Evolutionary conservation across 177 flowering plant genomes (phyloP), one percentile per base, ranked within the genome.

Genomic region (Tripterygium wilfordii): DNA sequence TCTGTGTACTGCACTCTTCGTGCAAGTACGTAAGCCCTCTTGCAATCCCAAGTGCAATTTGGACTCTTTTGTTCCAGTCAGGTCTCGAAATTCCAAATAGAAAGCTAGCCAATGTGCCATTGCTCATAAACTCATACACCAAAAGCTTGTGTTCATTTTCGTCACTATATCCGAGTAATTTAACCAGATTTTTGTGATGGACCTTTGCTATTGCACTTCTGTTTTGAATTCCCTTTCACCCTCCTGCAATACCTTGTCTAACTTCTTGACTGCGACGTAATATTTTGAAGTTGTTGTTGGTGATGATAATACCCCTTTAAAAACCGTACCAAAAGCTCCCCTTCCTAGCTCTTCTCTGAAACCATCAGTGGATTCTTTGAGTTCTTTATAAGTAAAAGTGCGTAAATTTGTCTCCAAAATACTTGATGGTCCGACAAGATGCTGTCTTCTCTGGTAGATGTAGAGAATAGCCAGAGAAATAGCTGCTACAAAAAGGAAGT

Each of bases 251-350:
- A 57, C 21, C 16, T 33, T 57, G 4, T 42, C 46, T 22, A 63
- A 26, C 38, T 58, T 63, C 42, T 63, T 57, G 23, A 58, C 60
- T 0, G 68, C 63, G 3, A 64, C 43, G 7, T n/a, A n/a, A n/a
- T n/a, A n/a, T n/a, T n/a, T n/a, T n/a, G n/a, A 26, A 14, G 14
- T 27, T 27, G 16, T 23, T 4, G 35, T 1, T 0, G n/a, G 39
- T 27, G 21, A 36, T 7, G n/a, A 7, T 3, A 58, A 8, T 1
- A 37, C 7, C 33, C 33, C 33, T 30, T 30, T 30, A 30, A 6
- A 30, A 30, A 30, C 33, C 12, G 33, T 30, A 3, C 54, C 53
- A 21, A 42, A 64, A 17, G 68, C 40, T 0, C 68, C 68, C 0
- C 32, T 64, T 0, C 68, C 68, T 17, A 64, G 18, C 32, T 42